These are phyloP conservation scores for Mitragyna speciosa DNA, from an alignment of 257 asterid species.

Conservation along the genomic window DNA sequence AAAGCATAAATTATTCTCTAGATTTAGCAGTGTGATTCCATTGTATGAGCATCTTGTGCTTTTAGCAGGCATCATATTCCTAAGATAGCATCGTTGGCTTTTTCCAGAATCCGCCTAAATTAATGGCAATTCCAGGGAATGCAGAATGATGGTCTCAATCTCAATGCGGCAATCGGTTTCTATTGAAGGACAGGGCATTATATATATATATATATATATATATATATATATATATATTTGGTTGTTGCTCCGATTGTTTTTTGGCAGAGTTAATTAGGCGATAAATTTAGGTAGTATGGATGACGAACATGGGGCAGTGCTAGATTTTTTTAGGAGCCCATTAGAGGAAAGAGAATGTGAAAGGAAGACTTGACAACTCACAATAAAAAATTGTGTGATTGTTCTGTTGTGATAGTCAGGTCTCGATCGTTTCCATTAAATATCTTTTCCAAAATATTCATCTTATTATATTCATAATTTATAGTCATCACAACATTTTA, in stretches of 20 bases:
- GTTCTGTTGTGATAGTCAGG: too few species aligned
- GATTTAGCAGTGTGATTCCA: background rate
- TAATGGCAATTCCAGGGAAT: too few species aligned
- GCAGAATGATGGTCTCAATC: background rate
- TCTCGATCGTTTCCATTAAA: too few species aligned
- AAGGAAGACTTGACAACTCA: background rate
- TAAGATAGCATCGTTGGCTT: too few species aligned
- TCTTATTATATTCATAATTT: too few species aligned
- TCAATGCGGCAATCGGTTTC: background rate
- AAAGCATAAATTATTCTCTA: too few species aligned
- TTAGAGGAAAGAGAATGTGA: background rate
- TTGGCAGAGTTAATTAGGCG: background rate
- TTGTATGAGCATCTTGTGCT: background rate
- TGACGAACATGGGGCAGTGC: background rate
- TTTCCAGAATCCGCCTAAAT: too few species aligned
- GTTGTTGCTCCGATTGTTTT: background rate
- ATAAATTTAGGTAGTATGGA: background rate
- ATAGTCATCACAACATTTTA: too few species aligned
- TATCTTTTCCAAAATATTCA: background rate
- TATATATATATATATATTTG: too few species aligned
- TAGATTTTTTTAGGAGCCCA: background rate
- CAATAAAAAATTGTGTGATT: background rate
- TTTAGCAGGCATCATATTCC: too few species aligned
- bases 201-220: too few species aligned
- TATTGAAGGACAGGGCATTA: too few species aligned